Base-by-base conservation (phyloP, 2,329 filamentous ascomycete genomes). In the Ophiostoma quercus region DNA sequence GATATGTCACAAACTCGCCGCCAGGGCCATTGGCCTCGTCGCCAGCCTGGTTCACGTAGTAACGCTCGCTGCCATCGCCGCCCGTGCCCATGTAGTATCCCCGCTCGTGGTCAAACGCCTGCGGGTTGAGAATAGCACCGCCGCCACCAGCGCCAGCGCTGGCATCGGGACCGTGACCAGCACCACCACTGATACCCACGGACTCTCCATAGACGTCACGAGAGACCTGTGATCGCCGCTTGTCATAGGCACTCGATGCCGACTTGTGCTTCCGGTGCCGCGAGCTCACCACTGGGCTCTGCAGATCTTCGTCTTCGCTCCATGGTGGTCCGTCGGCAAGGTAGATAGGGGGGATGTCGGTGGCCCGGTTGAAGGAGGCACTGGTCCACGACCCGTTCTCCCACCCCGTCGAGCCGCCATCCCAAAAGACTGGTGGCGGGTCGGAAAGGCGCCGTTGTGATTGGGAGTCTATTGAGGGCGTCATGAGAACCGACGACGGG, bases 251-350 rank as follows among this genome's bases (percentile, higher is more conserved):
- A 22, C 84, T 83, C 1, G 84, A 84, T 0, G 86, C 84, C 2
- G 90, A 92, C 78, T 92, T 96, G 80, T 94, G 90, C 79, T 95
- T 96, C 76, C 91, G 90, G 78, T 96, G 93, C 71, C 91, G 85
- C 54, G 91, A 91, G 74, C 90, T 92, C 16, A 94, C 92, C 22
- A 97, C 92, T 0, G 94, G 94, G 77, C 93, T 96, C 76, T 95
- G 92, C 62, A 97, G 84, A 79, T 98, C 95, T 75, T 98, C 93
- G 76, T 98, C 94, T 80, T 97, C 94, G 79, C 92, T 96, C 82
- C 93, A 98, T 2, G 94, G 94, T 29, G 94, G 94, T 0, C 94
- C 94, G 77, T 95, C 92, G 3, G 88, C 91, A 75, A 95, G 94
- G 67, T 92, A 87, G 77, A 95, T 93, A 25, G 91, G 90, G 11